A percentile compares a stretch with the other conserved stretches of the same genome.
Conservation (phyloP, 2,329 filamentous ascomycete species). For the Colletotrichum nymphaeae region DNA sequence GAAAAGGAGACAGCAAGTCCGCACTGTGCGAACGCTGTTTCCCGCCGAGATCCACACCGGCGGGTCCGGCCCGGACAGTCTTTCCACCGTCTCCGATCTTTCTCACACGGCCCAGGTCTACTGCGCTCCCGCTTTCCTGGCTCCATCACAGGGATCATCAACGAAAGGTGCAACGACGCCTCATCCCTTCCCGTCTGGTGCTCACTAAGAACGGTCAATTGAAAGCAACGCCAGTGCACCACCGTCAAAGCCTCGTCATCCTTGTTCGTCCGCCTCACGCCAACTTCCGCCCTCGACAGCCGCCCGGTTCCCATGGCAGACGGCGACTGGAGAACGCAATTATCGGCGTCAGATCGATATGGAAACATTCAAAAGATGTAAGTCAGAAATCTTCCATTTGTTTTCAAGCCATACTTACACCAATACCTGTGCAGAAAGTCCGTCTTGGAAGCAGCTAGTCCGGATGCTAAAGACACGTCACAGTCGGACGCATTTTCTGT, state of each 20-base stretch:
- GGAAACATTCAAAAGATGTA: constrained; percentile 72
- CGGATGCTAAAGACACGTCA: constrained; percentile 22
- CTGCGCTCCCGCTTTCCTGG: neutral
- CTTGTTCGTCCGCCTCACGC: neutral
- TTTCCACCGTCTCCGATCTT: neutral
- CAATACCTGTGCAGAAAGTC: constrained; percentile 10
- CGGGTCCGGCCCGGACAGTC: constrained; percentile 25
- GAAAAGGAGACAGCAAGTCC: no score
- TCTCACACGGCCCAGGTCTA: constrained; percentile 10
- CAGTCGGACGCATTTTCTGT: constrained; percentile 36
- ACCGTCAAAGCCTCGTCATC: neutral
- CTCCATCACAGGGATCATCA: constrained; percentile 1
- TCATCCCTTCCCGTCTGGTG: neutral
- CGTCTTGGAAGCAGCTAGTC: constrained; percentile 23
- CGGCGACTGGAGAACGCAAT: constrained; percentile 58
- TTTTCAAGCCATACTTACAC: neutral
- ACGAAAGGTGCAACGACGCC: neutral
- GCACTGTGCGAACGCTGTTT: constrained; percentile 6
- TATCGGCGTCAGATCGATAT: constrained; percentile 71
- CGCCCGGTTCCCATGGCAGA: constrained; percentile 18
- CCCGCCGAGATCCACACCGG: neutral
- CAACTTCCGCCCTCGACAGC: neutral
- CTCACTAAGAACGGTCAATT: constrained; percentile 7
- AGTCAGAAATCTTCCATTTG: constrained; percentile 42
- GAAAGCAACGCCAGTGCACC: neutral